Base-by-base conservation (phyloP, 371 early-diverging fungal species). In the Rhizopus arrhizus region DNA sequence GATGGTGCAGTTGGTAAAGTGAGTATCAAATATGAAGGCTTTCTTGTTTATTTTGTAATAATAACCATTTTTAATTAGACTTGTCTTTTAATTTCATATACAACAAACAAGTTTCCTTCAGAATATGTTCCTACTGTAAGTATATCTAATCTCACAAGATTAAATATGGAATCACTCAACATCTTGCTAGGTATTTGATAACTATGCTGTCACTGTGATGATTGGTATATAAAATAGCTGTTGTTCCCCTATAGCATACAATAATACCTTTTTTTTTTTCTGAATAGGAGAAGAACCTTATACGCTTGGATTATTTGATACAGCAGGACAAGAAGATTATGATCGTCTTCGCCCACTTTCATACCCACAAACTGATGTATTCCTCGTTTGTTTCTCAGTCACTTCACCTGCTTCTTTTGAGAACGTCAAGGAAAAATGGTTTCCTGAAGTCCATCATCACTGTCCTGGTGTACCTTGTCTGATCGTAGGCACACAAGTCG, bases 1-100 rank as follows among this genome's bases (percentile, higher is more conserved):
- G 98, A 98, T 80, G 98, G 98, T 88, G 97, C 97, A 58, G 98
- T 98, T 71, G 97, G 97, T 70, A 96, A 97, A 86, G 92, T 89
- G 82, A 67, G 69, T 65, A 35, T 32, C 33, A 22, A 22, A 2
- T 22, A 22, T 22, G 22, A 22, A 0, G 22, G 22, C 22, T 9
- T 41, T 12, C 34, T 34, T 43, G 3, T 36, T 22, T 9, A 1
- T 58, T 31, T 7, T 38, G 42, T 55, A 22, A 35, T 33, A 16
- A 28, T 7, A 40, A 7, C 38, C 58, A 53, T 50, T 16, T 33
- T 57, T 56, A 34, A 47, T 29, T 83, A 91, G 90, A 97, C 97
- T 40, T 98, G 98, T 75, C 88, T 98, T 12, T 86, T 98, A 64
- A 98, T 98, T 63, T 95, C 95, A 43, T 98, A 98, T 81, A 97